Evolutionary conservation across 2,329 filamentous ascomycete genomes (phyloP).

Genomic region (Clarireedia sp.): DNA sequence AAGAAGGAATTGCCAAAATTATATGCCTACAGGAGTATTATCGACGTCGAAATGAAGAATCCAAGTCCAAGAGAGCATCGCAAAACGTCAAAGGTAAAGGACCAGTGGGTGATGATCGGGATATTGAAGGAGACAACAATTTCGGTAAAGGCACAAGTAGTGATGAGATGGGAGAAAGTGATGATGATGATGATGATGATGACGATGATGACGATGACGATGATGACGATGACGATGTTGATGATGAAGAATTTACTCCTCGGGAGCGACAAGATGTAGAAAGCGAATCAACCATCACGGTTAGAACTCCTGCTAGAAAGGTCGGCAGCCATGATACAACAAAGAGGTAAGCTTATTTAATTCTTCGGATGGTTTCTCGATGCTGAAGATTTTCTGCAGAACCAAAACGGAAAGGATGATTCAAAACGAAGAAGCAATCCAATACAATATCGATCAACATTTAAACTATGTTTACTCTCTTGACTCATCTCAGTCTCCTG

Average conservation of each 20-base stretch:
- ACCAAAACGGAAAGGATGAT: not conserved
- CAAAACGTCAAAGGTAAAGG: not conserved
- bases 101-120: not conserved
- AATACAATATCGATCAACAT: not conserved
- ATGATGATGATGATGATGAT: not conserved
- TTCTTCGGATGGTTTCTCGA: no score
- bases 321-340: not conserved
- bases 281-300: not conserved
- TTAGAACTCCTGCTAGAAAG: not conserved
- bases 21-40: slow-evolving; percentile 1
- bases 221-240: not conserved
- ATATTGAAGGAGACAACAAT: not conserved
- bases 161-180: not conserved
- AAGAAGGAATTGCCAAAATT: not conserved
- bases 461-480: not conserved
- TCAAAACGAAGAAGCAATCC: not conserved
- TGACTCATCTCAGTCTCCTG: not conserved
- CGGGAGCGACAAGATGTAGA: not conserved
- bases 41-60: not conserved
- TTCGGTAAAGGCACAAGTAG: not conserved
- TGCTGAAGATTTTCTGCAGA: not conserved
- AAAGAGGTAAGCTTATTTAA: not conserved
- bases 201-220: not conserved
- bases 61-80: not conserved
- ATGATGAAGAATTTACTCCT: not conserved